phyloP scores from a whole-genome alignment of 2,329 filamentous ascomycete genomes.

The Penicillium sp. region DNA sequence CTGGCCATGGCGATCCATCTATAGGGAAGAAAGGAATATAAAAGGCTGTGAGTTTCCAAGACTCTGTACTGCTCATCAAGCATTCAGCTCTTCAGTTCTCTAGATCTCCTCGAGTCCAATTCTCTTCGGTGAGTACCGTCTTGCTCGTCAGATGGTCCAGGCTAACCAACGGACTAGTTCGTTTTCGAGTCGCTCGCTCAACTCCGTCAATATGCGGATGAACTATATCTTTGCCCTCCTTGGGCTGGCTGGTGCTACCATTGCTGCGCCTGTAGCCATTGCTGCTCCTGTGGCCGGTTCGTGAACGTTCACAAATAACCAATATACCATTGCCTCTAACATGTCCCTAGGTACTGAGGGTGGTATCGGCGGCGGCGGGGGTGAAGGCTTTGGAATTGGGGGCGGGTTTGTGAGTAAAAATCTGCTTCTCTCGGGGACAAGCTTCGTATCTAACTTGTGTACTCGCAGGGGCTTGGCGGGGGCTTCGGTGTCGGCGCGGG shows the following conservation, averaged over 20 bases:
- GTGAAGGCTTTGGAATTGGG: slow-evolving; percentile 2
- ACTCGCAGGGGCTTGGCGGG: too few relatives aligned
- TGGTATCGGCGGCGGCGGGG: slow-evolving; percentile 6
- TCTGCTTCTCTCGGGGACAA: too few relatives aligned
- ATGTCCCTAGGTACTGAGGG: not conserved
- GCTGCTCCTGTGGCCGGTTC: slow-evolving; percentile 9
- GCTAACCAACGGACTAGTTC: not conserved
- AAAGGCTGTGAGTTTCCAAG: not conserved
- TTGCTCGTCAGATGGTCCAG: not conserved
- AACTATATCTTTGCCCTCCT: slow-evolving; percentile 11
- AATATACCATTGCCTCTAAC: not conserved
- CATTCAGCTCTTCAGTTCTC: not conserved
- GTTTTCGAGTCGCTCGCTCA: not conserved
- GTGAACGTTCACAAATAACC: not conserved
- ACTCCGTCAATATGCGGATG: slow-evolving; percentile 8
- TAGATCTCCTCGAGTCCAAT: not conserved
- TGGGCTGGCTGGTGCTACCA: slow-evolving; percentile 7
- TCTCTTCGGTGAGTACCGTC: not conserved
- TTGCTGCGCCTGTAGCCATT: not conserved
- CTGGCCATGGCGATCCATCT: not conserved
- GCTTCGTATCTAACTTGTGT: too few relatives aligned
- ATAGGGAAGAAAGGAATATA: not conserved
- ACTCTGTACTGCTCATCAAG: not conserved
- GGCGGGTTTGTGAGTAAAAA: too few relatives aligned
- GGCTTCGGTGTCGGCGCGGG: not conserved